phyloP scores from a whole-genome alignment of 2,329 filamentous ascomycete species.

The Fusarium pseudoanthophilum region DNA sequence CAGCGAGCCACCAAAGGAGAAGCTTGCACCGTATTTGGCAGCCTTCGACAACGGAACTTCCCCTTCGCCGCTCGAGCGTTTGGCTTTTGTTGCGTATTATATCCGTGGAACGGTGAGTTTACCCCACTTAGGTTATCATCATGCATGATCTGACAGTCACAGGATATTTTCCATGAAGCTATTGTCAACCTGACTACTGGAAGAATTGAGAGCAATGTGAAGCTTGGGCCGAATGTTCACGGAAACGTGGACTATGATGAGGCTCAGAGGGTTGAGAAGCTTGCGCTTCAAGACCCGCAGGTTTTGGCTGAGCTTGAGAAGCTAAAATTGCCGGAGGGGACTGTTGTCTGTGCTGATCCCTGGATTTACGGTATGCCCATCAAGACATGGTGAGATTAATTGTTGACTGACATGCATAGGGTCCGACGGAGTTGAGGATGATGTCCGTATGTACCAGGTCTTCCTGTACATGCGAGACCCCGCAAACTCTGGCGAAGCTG shows the following conservation, averaged over 20 bases:
- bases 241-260: slow-evolving; percentile 33
- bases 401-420: slow-evolving; percentile 14
- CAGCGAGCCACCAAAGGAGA: slow-evolving; percentile 31
- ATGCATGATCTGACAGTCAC: neutral
- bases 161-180: slow-evolving; percentile 36
- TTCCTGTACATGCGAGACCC: slow-evolving; percentile 37
- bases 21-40: slow-evolving; percentile 23
- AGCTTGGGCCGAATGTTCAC: slow-evolving; percentile 30
- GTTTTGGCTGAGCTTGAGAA: slow-evolving; percentile 29
- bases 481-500: slow-evolving; percentile 24
- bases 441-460: slow-evolving; percentile 36
- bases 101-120: slow-evolving; percentile 22
- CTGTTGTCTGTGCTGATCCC: slow-evolving; percentile 31
- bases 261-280: slow-evolving; percentile 30
- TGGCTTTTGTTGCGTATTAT: slow-evolving; percentile 35
- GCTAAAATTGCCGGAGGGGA: slow-evolving; percentile 29
- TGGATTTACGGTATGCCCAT: slow-evolving; percentile 32
- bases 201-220: slow-evolving; percentile 31
- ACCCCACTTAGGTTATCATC: neutral
- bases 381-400: rapidly evolving
- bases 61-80: slow-evolving; percentile 13
- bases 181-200: slow-evolving; percentile 27
- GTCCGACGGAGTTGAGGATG: slow-evolving; percentile 33
- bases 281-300: slow-evolving; percentile 25
- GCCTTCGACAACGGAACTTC: slow-evolving; percentile 14